Conservation (phyloP, 805 yeast genomes). For the Lipomyces spencermartinsiae region DNA sequence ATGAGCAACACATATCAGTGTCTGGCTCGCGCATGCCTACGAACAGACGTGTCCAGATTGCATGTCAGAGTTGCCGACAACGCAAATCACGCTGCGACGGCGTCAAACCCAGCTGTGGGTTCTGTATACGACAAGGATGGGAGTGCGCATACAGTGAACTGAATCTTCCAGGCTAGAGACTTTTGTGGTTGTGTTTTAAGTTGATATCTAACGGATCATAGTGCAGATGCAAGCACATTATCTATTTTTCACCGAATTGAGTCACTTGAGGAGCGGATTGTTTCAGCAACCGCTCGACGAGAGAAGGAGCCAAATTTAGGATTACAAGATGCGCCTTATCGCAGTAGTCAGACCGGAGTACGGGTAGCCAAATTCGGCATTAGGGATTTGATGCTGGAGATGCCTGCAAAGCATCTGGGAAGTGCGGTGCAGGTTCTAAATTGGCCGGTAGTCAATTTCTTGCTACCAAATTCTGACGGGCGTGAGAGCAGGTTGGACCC, state of each 20-base stretch:
- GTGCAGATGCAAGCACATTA: background rate
- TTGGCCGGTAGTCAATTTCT: constrained; percentile 6
- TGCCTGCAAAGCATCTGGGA: constrained; percentile 8
- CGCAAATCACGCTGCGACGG: constrained; percentile 24
- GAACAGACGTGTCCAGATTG: constrained; percentile 4
- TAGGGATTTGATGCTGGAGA: constrained; percentile 1
- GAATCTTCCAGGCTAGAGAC: no score
- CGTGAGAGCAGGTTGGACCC: no score
- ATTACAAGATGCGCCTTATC: no score
- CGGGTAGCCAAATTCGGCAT: background rate
- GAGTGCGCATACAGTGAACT: no score
- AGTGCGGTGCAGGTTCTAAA: background rate
- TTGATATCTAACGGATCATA: no score
- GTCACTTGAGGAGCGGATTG: background rate
- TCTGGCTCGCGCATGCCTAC: no score
- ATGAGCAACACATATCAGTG: no score
- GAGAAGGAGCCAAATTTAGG: no score
- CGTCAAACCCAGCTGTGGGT: constrained; percentile 7
- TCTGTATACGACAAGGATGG: background rate
- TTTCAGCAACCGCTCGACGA: background rate
- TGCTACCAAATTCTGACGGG: no score
- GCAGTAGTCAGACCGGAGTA: background rate
- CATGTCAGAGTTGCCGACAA: constrained; percentile 17
- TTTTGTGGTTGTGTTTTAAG: no score
- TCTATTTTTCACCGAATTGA: background rate